Conservation (phyloP, 2,329 filamentous ascomycete genomes). For the Monilinia fructigena region DNA sequence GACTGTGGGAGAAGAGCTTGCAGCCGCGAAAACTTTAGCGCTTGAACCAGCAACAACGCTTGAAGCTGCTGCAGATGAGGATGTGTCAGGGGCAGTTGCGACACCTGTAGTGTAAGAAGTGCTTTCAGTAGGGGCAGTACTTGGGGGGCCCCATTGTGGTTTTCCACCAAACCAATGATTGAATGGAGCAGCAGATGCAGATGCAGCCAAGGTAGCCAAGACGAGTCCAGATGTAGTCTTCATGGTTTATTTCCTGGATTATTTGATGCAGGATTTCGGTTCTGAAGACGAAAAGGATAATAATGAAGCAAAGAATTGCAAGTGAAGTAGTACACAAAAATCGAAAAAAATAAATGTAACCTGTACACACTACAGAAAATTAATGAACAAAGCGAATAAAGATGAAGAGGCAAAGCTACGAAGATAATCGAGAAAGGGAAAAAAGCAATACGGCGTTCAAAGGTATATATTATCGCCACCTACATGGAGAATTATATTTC, state of each 20-base stretch:
- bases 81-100: neutral
- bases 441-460: neutral
- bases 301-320: neutral
- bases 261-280: neutral
- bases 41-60: neutral
- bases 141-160: too few relatives aligned
- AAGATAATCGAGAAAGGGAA: neutral
- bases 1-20: slow-evolving; percentile 42
- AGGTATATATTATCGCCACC: neutral
- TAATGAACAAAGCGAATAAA: neutral
- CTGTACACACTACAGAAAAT: neutral
- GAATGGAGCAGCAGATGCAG: neutral
- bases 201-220: slow-evolving; percentile 6
- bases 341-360: slow-evolving; percentile 9
- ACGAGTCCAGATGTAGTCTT: slow-evolving; percentile 2
- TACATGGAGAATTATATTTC: too few relatives aligned
- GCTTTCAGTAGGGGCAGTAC: too few relatives aligned
- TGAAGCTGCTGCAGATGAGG: neutral
- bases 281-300: too few relatives aligned
- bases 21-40: neutral
- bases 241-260: neutral
- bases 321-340: neutral
- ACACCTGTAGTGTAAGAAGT: too few relatives aligned
- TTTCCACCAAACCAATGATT: too few relatives aligned
- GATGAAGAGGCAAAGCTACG: neutral